Conservation (phyloP, 2,329 filamentous ascomycete genomes). For the Fusarium goolgardi region DNA sequence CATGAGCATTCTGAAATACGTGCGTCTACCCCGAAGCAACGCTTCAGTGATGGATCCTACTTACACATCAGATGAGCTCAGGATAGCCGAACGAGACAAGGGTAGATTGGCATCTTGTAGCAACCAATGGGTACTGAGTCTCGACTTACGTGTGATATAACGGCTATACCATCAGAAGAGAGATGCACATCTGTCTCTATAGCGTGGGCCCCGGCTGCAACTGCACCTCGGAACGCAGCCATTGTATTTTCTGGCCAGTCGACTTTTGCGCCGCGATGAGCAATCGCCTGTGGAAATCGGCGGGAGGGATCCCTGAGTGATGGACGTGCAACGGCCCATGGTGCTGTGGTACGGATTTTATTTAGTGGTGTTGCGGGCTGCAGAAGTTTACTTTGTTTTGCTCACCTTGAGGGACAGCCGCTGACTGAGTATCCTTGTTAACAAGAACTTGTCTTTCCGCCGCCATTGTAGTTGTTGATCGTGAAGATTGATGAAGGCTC, state of each 20-base stretch:
- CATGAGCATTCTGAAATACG: constrained; percentile 82
- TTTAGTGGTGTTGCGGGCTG: constrained; percentile 4
- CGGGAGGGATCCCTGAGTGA: constrained; percentile 45
- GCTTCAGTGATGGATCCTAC: constrained; percentile 80
- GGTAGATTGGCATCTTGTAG: neutral
- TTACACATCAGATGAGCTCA: constrained; percentile 15
- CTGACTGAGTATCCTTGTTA: constrained; percentile 20
- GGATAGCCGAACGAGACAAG: neutral
- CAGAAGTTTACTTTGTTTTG: neutral
- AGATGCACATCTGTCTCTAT: constrained; percentile 92
- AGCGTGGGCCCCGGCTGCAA: constrained; percentile 79
- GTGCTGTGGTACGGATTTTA: constrained; percentile 25
- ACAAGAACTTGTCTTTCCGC: constrained; percentile 24
- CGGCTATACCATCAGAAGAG: constrained; percentile 83
- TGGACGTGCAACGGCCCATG: constrained; percentile 51
- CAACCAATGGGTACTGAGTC: neutral
- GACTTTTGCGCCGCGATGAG: constrained; percentile 82
- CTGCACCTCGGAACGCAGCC: constrained; percentile 78
- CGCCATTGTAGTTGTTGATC: constrained; percentile 1
- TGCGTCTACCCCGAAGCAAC: constrained; percentile 82
- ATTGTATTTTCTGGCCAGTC: constrained; percentile 88
- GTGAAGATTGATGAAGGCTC: neutral
- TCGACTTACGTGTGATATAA: constrained; percentile 78
- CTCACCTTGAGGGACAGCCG: constrained; percentile 29
- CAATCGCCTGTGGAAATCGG: constrained; percentile 75